Evolutionary conservation across 164 flowering plant species (phyloP).

Genomic region (Tetrastigma voinierianum): DNA sequence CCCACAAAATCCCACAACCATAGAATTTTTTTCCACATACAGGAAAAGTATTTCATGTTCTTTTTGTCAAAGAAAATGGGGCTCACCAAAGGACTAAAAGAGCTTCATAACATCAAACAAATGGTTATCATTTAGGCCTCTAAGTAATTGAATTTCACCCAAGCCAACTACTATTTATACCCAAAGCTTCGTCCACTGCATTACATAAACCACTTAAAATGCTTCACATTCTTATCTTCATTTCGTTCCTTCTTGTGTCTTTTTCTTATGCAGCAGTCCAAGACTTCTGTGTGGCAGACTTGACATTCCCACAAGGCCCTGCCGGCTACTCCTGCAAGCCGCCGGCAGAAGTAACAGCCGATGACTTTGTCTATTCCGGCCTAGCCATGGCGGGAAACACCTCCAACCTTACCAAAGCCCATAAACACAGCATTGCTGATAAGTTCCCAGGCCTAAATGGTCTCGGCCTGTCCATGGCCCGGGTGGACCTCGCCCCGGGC

Average conservation of each 20-base stretch:
- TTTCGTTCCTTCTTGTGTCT: constrained; percentile 8
- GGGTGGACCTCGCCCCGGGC: constrained; percentile 34
- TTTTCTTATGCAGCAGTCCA: constrained; percentile 17
- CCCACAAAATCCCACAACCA: too few relatives aligned
- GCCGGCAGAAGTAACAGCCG: constrained; percentile 24
- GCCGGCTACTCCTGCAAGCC: constrained; percentile 44
- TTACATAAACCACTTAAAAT: neutral
- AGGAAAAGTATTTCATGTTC: too few relatives aligned
- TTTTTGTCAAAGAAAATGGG: too few relatives aligned
- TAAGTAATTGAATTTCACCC: too few relatives aligned
- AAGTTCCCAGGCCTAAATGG: constrained; percentile 46
- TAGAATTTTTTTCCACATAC: too few relatives aligned
- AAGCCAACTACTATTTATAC: too few relatives aligned
- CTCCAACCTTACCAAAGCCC: constrained; percentile 38
- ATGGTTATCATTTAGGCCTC: too few relatives aligned
- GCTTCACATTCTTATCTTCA: constrained; percentile 17
- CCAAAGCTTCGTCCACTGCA: too few relatives aligned
- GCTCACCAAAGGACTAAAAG: too few relatives aligned
- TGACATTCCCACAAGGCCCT: constrained; percentile 17
- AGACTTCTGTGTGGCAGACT: constrained; percentile 47
- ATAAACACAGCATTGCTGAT: constrained; percentile 33
- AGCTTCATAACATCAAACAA: too few relatives aligned
- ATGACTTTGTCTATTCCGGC: constrained; percentile 35
- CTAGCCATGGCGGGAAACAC: constrained; percentile 40
- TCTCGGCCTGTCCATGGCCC: constrained; percentile 39